Conservation (phyloP, 305 asterid species). For the Solanum aculeatissimum region DNA sequence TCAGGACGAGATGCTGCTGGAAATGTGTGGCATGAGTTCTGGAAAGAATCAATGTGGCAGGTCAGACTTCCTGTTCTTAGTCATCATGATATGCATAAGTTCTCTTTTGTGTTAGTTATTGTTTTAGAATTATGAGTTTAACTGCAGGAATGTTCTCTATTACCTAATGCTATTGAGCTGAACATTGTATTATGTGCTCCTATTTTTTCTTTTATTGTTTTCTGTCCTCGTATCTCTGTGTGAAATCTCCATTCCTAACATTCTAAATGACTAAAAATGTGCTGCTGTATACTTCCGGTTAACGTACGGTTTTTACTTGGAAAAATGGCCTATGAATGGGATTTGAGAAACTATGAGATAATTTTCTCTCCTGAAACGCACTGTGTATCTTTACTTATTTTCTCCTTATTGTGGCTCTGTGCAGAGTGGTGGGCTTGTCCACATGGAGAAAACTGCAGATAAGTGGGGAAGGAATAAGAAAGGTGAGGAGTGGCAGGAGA, state of each 20-base stretch:
- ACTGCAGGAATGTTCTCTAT: neutral
- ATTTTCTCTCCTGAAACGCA: neutral
- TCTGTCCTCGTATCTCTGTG: neutral
- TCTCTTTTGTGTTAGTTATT: neutral
- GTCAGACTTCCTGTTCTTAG: constrained; percentile 18
- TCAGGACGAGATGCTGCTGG: constrained; percentile 91
- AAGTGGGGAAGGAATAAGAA: constrained; percentile 85
- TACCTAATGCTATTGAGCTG: neutral
- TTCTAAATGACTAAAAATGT: neutral
- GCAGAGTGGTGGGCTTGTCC: constrained; percentile 59
- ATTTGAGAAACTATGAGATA: neutral
- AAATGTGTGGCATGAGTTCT: constrained; percentile 84
- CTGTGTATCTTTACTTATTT: neutral
- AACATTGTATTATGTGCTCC: neutral
- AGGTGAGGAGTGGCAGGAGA: constrained; percentile 97
- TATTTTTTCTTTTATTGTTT: neutral
- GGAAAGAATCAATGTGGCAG: constrained; percentile 93
- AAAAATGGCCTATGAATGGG: neutral
- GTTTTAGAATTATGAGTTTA: neutral
- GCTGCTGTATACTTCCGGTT: neutral
- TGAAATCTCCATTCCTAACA: neutral
- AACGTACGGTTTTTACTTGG: neutral
- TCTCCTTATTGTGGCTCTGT: neutral
- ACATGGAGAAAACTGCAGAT: constrained; percentile 90
- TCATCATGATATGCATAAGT: neutral